Base-by-base conservation (phyloP, 2,329 filamentous ascomycete genomes). In the Rosellinia necatrix region DNA sequence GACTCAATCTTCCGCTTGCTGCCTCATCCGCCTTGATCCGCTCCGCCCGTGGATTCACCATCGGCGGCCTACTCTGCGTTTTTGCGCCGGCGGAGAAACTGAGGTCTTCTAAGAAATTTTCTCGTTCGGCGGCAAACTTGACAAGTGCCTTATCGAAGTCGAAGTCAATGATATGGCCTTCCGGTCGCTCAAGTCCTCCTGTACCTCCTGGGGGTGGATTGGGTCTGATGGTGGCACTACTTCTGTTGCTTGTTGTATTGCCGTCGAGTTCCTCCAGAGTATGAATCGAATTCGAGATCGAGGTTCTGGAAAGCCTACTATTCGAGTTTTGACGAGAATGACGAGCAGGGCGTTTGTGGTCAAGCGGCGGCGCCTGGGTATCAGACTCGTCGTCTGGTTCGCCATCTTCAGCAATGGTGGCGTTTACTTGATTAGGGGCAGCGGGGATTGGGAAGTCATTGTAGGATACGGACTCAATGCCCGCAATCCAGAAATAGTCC, bases 91-190 rank as follows among this genome's bases (percentile, higher is more conserved):
- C 91, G 63, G 84, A 91, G 71, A 97, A 92, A 64, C 88, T 91
- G 50, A 97, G 82, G 71, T 99, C 94, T 62, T 96, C 91, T 49
- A 97, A 78, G 68, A 99, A 99, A 58, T 88, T 89, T 67, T 99
- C 94, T 62, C 94, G 83, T 76, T 97, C 93, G n/a, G 88, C 89
- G 41, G 94, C 92, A 72, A 99, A 99, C 75, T 97, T 97, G 68
- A 92, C 78, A 64, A 99, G 80, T 22, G 94, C 93, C 69, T 90
- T 87, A 71, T 97, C 94, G 68, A 99, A 99, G 72, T 97, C 94
- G 68, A 90, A 91, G 69, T 96, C 91, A 55, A 74, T 76, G 60
- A 82, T 74, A 29, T 77, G 65, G 38, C 70, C 65, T 34, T 73
- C 73, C 19, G 72, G 71, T 37, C 70, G 70, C 32, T 68, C 61